phyloP scores from a whole-genome alignment of 192 early-diverging fungal species.

The Coemansia sp. region DNA sequence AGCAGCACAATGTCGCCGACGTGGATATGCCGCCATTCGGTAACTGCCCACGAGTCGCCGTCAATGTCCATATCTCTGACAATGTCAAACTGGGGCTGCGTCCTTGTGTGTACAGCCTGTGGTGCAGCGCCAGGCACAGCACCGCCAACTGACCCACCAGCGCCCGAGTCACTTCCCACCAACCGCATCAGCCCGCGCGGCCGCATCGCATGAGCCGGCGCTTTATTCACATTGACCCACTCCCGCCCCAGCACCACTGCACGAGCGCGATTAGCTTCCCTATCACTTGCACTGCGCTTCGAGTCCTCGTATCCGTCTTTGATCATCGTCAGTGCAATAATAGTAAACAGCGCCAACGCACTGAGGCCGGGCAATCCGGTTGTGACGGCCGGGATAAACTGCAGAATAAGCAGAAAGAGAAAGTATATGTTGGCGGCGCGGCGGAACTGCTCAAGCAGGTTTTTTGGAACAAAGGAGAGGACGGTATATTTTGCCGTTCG shows the following conservation, averaged over 20 bases:
- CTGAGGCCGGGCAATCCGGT: constrained; percentile 71
- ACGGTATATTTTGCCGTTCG: constrained; percentile 90
- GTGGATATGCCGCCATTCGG: constrained; percentile 80
- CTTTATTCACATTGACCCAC: constrained; percentile 68
- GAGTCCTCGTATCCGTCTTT: constrained; percentile 96
- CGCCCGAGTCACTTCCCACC: constrained; percentile 46
- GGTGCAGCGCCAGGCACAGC: not conserved
- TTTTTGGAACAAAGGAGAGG: constrained; percentile 89
- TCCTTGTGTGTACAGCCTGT: constrained; percentile 2
- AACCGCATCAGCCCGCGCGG: constrained; percentile 49
- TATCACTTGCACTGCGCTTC: constrained; percentile 80
- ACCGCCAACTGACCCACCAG: constrained; percentile 40
- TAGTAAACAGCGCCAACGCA: constrained; percentile 78
- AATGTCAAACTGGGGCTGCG: not conserved
- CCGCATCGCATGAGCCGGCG: constrained; percentile 27
- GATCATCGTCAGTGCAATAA: constrained; percentile 73
- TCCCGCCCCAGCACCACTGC: constrained; percentile 50
- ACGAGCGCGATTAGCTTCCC: constrained; percentile 73
- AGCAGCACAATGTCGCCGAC: constrained; percentile 90
- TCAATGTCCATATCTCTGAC: constrained; percentile 21
- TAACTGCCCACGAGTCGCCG: constrained; percentile 58
- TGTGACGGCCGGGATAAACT: constrained; percentile 69
- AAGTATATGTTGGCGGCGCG: constrained; percentile 96
- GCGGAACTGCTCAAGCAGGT: constrained; percentile 96
- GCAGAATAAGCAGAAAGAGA: constrained; percentile 82